A percentile compares a stretch with the other conserved stretches of the same genome.
Evolutionary conservation across 2,329 filamentous ascomycete species (phyloP).

Genomic region (Xylariaceae sp.): DNA sequence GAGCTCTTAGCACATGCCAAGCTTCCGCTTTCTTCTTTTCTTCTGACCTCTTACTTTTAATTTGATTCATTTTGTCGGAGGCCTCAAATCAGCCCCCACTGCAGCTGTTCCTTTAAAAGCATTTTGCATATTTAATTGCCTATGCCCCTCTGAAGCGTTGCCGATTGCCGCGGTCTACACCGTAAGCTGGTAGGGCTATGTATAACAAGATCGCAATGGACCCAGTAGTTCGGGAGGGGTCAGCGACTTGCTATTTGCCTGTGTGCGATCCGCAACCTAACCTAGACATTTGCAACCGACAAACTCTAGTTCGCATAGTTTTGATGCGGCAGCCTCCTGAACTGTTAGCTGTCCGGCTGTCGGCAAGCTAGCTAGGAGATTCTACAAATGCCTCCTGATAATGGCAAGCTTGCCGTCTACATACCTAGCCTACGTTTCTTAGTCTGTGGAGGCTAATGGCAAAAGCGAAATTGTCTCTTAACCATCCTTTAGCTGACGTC

Average conservation of each 20-base stretch:
- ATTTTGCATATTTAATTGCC: conserved; percentile 4
- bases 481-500: conserved; percentile 17
- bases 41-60: conserved; percentile 1
- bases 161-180: conserved; percentile 6
- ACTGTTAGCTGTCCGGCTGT: neutral
- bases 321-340: neutral
- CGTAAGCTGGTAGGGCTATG: conserved; percentile 21
- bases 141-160: conserved; percentile 6
- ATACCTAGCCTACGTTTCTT: neutral
- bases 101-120: neutral
- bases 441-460: no score
- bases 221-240: conserved; percentile 27
- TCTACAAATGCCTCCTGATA: neutral
- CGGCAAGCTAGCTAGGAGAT: neutral
- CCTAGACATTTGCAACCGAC: neutral
- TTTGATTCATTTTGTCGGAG: conserved; percentile 19
- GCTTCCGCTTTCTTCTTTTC: conserved; percentile 7
- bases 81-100: conserved; percentile 19
- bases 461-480: neutral
- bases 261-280: conserved; percentile 9
- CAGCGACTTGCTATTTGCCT: conserved; percentile 11
- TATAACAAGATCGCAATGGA: conserved; percentile 26
- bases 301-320: neutral
- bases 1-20: conserved; percentile 22
- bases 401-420: neutral